Evolutionary conservation across 2,329 filamentous ascomycete species (phyloP).

Genomic region (Beauveria asiatica): DNA sequence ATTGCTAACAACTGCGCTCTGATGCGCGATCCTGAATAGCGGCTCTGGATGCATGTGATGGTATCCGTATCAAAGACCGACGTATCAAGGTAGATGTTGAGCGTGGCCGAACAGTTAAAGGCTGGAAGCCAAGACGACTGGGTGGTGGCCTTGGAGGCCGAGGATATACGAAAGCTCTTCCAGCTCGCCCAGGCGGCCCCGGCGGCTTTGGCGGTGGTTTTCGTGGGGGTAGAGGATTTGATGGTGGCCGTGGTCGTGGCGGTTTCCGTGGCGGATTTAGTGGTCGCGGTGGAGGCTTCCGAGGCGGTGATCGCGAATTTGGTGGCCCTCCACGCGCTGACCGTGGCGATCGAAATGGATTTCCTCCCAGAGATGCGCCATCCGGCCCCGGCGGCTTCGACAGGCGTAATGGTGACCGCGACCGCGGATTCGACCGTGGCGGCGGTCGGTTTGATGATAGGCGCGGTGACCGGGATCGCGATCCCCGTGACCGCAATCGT

Average conservation of each 20-base stretch:
- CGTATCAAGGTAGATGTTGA: slow-evolving; percentile 93
- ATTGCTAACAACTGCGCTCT: slow-evolving; percentile 58
- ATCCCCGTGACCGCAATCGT: slow-evolving; percentile 25
- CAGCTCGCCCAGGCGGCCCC: slow-evolving; percentile 60
- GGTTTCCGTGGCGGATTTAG: slow-evolving; percentile 36
- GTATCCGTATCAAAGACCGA: slow-evolving; percentile 85
- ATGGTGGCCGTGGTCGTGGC: slow-evolving; percentile 35
- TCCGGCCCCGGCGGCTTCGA: slow-evolving; percentile 47
- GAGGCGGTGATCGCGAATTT: slow-evolving; percentile 33
- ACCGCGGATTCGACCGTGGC: slow-evolving; percentile 35
- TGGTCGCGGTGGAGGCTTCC: slow-evolving; percentile 37
- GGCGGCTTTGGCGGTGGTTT: slow-evolving; percentile 43
- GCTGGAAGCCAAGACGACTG: slow-evolving; percentile 85
- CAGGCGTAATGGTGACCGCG: slow-evolving; percentile 38
- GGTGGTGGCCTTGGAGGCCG: slow-evolving; percentile 88
- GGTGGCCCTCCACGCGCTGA: slow-evolving; percentile 21
- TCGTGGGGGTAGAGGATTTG: slow-evolving; percentile 37
- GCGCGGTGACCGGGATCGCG: slow-evolving; percentile 36
- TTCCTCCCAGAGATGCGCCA: slow-evolving; percentile 49
- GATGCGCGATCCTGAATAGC: slow-evolving; percentile 58
- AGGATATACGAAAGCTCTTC: slow-evolving; percentile 78
- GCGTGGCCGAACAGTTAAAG: slow-evolving; percentile 85
- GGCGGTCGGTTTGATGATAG: slow-evolving; percentile 34
- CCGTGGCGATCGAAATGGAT: slow-evolving; percentile 36
- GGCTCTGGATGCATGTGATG: slow-evolving; percentile 79